Conservation (phyloP, 2,329 filamentous ascomycete genomes). For the Clathrospora elynae region DNA sequence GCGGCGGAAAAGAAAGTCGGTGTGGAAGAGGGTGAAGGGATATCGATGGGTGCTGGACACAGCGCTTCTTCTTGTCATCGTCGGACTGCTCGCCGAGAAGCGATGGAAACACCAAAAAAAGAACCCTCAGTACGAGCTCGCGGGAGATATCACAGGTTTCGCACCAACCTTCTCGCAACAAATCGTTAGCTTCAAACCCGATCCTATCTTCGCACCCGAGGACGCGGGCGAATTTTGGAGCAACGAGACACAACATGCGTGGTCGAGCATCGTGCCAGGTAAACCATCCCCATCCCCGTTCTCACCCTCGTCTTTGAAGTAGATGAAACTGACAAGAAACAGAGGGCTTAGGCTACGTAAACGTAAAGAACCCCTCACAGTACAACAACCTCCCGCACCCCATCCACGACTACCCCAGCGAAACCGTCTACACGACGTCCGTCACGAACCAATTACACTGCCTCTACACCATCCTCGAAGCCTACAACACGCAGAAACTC, state of each 20-base stretch:
- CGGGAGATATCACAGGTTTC: slow-evolving; percentile 42
- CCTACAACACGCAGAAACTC: slow-evolving; percentile 38
- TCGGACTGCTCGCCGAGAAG: slow-evolving; percentile 37
- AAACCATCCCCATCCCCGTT: not conserved
- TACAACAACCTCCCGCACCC: slow-evolving; percentile 38
- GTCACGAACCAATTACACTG: slow-evolving; percentile 46
- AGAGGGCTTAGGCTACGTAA: slow-evolving; percentile 43
- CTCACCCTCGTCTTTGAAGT: not conserved
- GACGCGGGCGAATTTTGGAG: slow-evolving; percentile 39
- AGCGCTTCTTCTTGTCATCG: slow-evolving; percentile 33
- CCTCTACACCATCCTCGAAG: slow-evolving; percentile 40
- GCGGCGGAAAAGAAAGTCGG: slow-evolving; percentile 12
- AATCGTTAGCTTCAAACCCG: slow-evolving; percentile 35
- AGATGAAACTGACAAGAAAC: slow-evolving; percentile 2
- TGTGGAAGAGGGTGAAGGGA: slow-evolving; percentile 21
- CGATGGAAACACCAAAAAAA: slow-evolving; percentile 20
- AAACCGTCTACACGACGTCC: slow-evolving; percentile 40
- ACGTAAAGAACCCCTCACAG: slow-evolving; percentile 27
- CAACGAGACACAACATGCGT: slow-evolving; percentile 37
- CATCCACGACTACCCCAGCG: slow-evolving; percentile 40
- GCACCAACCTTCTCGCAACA: slow-evolving; percentile 44
- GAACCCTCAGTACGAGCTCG: slow-evolving; percentile 29
- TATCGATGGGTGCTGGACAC: slow-evolving; percentile 40
- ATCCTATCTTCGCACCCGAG: slow-evolving; percentile 35
- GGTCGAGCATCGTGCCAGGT: slow-evolving; percentile 43